Base-by-base conservation (phyloP, 768 basidiomycete genomes). In the Pleurotus citrinopileatus region DNA sequence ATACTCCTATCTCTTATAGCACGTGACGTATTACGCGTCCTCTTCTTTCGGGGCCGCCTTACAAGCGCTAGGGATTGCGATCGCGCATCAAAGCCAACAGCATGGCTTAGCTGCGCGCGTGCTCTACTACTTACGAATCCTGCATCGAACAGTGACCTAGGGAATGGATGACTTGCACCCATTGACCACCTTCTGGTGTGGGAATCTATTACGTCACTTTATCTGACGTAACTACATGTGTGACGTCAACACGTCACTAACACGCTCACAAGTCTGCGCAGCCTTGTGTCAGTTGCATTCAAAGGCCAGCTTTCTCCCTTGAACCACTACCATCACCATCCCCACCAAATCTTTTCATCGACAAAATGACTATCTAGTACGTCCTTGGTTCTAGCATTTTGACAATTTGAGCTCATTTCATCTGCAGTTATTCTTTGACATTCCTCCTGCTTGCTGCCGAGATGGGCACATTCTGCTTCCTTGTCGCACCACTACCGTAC, bases 401-500 rank as follows among this genome's bases (percentile, higher is more conserved):
- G 4, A 43, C 25, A 17, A 9, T 6, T 10, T 1, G 8, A 63
- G 57, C 72, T 66, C 55, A 40, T 56, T 69, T 26, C 52, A 29
- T 32, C 44, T 43, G 29, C 60, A 91, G 90, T 67, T 93, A 92
- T 67, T 76, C 82, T 3, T 76, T 93, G 48, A 92, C 91, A 1
- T 93, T 93, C 61, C 50, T 89, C 66, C 86, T 93, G 47, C 81
- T 93, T 55, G 86, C 87, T 37, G 77, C 87, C 46, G 91, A 93
- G 81, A 92, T 93, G 89, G 76, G 70, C 56, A 90, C 91, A 36
- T 95, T 95, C 74, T 89, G 87, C 61, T 37, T 90, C 58, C 81
- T 97, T 57, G 90, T 95, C 51, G 75, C 85, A 7, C 94, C 94
- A 2, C 76, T 96, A n/a, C 94, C 94, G 1, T 87, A 91, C 68